These are phyloP conservation scores for Amylocarpus encephaloides DNA, from an alignment of 2,329 filamentous ascomycete genomes.

Conservation along the genomic window DNA sequence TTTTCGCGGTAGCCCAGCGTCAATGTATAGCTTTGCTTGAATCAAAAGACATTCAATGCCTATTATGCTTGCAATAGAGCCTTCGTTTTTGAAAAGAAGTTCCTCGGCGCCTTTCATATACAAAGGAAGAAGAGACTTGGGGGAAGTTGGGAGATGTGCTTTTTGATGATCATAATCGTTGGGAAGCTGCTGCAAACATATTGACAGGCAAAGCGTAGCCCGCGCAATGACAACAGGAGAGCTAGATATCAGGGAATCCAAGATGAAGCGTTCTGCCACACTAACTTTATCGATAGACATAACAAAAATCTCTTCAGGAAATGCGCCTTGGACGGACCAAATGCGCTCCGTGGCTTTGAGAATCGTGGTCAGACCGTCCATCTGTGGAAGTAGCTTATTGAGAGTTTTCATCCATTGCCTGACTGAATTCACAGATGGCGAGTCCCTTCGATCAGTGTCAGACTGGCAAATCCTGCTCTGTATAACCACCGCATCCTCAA, in stretches of 20 bases:
- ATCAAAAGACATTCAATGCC: constrained; percentile 47
- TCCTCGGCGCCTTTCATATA: constrained; percentile 41
- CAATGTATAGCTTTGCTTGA: constrained; percentile 45
- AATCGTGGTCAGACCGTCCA: constrained; percentile 16
- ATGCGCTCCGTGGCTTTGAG: constrained; percentile 21
- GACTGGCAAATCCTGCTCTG: constrained; percentile 11
- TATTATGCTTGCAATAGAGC: constrained; percentile 43
- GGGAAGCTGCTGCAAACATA: constrained; percentile 38
- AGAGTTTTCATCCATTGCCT: constrained; percentile 1
- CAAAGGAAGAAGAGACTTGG: constrained; percentile 38
- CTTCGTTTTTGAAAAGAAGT: constrained; percentile 43
- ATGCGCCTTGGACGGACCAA: constrained; percentile 26
- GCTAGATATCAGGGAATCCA: constrained; percentile 32
- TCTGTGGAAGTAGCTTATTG: constrained; percentile 9
- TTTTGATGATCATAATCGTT: constrained; percentile 32
- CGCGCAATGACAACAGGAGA: constrained; percentile 36
- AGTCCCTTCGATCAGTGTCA: neutral
- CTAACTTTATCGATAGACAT: neutral
- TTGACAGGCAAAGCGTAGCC: constrained; percentile 38
- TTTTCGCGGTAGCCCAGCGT: constrained; percentile 48
- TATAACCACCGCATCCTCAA: constrained; percentile 11
- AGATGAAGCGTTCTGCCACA: constrained; percentile 29
- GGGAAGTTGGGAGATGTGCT: constrained; percentile 34
- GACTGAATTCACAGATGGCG: neutral
- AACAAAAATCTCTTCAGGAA: constrained; percentile 6